A percentile compares a stretch with the other conserved stretches of the same genome.
phyloP scores from a whole-genome alignment of 768 basidiomycete genomes.

The Hortiboletus flavorubellus region DNA sequence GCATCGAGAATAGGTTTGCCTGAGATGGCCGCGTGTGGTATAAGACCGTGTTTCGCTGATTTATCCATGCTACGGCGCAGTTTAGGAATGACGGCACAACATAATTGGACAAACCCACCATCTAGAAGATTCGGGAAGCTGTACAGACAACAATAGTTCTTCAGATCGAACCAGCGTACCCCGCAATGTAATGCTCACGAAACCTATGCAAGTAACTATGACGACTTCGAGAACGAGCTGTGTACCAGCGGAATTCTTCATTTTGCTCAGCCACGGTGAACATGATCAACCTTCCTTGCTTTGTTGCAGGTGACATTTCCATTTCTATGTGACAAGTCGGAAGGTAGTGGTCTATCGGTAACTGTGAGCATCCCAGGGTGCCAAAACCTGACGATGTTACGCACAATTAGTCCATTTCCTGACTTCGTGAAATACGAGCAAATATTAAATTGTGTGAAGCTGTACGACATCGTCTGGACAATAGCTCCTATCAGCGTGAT shows the following conservation, averaged over 20 bases:
- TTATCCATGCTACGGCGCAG: background rate
- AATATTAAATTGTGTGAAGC: too few relatives aligned
- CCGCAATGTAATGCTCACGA: background rate
- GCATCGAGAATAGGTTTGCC: background rate
- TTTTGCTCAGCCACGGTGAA: background rate
- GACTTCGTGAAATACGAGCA: too few relatives aligned
- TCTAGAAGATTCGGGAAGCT: background rate
- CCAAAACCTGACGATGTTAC: too few relatives aligned
- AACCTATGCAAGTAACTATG: background rate
- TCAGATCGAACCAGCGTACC: background rate
- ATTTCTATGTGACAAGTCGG: too few relatives aligned
- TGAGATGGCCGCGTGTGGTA: background rate
- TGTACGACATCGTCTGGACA: background rate
- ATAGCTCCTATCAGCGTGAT: background rate
- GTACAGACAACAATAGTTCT: background rate
- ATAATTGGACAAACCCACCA: background rate
- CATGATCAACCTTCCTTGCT: too few relatives aligned
- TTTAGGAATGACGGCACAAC: background rate
- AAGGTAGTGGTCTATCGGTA: too few relatives aligned
- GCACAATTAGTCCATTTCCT: too few relatives aligned
- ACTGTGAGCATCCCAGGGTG: too few relatives aligned
- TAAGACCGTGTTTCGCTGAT: background rate
- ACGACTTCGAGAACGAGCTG: background rate
- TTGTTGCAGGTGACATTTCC: too few relatives aligned
- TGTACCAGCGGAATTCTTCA: background rate